Conservation (phyloP, 352 stramenopile genomes). For the Globisporangium polare region DNA sequence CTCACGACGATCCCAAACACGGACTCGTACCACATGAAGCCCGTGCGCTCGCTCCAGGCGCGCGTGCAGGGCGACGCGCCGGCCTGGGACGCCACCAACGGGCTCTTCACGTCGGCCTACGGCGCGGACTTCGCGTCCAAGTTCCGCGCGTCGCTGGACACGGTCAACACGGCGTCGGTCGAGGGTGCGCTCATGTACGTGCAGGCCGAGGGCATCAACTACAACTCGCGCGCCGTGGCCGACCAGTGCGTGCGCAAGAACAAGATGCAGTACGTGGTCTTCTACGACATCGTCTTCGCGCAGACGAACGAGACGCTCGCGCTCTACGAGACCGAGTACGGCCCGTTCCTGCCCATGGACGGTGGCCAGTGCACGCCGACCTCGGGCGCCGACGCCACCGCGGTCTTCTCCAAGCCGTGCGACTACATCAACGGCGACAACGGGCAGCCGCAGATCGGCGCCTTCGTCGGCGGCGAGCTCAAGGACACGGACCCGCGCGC, state of each 20-base stretch:
- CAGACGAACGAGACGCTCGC: slow-evolving; percentile 79
- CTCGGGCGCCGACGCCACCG: slow-evolving; percentile 19
- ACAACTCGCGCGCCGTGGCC: slow-evolving; percentile 21
- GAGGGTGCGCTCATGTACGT: slow-evolving; percentile 52
- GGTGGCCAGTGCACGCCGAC: slow-evolving; percentile 52
- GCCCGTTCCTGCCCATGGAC: slow-evolving; percentile 65
- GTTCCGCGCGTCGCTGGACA: slow-evolving; percentile 33
- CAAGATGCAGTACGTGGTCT: slow-evolving; percentile 74
- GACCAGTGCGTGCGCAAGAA: slow-evolving; percentile 54
- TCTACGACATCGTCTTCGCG: slow-evolving; percentile 74
- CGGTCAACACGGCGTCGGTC: slow-evolving; percentile 37
- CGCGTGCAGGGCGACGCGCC: slow-evolving; percentile 56
- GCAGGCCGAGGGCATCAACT: slow-evolving; percentile 50
- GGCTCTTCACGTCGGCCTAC: slow-evolving; percentile 40
- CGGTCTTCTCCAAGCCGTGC: slow-evolving; percentile 47
- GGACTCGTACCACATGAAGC: slow-evolving; percentile 50
- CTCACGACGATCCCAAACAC: slow-evolving; percentile 30
- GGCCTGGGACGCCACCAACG: slow-evolving; percentile 34
- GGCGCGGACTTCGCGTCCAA: slow-evolving; percentile 26
- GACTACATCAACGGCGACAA: slow-evolving; percentile 75
- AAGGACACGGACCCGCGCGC: slow-evolving; percentile 48
- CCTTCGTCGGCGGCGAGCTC: slow-evolving; percentile 52
- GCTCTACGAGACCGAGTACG: slow-evolving; percentile 68
- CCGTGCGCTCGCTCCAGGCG: slow-evolving; percentile 56
- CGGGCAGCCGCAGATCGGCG: slow-evolving; percentile 53